Base-by-base conservation (phyloP, 2,329 filamentous ascomycete species). In the Trichoderma hamatum region DNA sequence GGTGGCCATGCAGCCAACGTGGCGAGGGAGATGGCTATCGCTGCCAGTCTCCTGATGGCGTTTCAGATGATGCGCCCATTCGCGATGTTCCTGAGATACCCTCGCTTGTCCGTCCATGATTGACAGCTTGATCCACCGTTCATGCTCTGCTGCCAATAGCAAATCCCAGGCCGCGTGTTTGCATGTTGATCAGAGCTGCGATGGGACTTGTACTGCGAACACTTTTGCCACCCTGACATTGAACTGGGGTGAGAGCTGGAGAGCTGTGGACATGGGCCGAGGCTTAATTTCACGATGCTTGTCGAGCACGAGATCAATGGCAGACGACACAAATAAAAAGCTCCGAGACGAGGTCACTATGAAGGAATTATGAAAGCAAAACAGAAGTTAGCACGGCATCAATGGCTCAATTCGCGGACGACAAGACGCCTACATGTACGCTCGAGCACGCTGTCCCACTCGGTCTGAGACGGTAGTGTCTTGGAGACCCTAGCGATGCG, bases 1-100 rank as follows among this genome's bases (percentile, higher is more conserved):
- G 63, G 52, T 59, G 63, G 51, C 51, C 26, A 32, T 66, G 63
- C 36, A 58, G 39, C 64, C 36, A 51, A 30, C 30, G 64, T 59
- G 64, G 54, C 64, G 36, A 28, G 52, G 21, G 58, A 59, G 54
- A 28, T 51, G 39, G 54, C 9, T 51, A 36, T 32, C 36, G 51
- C 28, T 28, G 13, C 39, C 26, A 10, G 28, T 46, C 61, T 55
- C 54, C 28, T 59, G 9, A 11, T n/a, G 39, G 26, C 30, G 51
- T 14, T 16, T 16, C 32, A 21, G 19, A 32, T 21, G 28, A 11
- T n/a, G 59, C 3, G 16, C 39, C 6, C 16, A 28, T 3, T 49
- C n/a, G 46, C n/a, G n/a, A 24, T 11, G 49, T 64, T 55, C 61
- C 51, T 43, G 61, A 32, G 32, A 43, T 43, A 34, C 19, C 54